Base-by-base conservation (phyloP, 1,284 basidiomycete species). In the Porodaedalea pini region DNA sequence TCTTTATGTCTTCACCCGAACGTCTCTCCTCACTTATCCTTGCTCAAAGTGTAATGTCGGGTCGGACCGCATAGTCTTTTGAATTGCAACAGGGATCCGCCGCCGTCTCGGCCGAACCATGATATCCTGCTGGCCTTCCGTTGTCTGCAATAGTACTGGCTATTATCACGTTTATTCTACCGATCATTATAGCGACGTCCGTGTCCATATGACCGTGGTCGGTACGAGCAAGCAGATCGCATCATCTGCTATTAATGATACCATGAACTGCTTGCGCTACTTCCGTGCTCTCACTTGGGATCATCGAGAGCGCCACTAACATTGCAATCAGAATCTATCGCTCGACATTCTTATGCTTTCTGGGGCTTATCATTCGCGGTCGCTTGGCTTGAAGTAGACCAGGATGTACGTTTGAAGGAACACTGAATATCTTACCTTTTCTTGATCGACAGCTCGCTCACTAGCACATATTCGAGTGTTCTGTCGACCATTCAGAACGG, bases 291-390 rank as follows among this genome's bases (percentile, higher is more conserved):
- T 75, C 88, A 2, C 75, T 96, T 58, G 94, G 87, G 0, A 76
- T 86, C 40, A 88, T 96, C 80, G 89, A 95, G 68, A 84, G 78
- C 0, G 84, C 96, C 64, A 88, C 96, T 71, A 90, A 92, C 64
- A 98, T 98, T 71, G 82, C 97, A 59, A 83, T 98, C 65, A 89
- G 94, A 72, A 83, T 88, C 54, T 99, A 98, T 70, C 86, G 93
- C 39, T 93, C 91, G 3, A 87, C 94, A 1, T 86, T 97, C 64
- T 78, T 98, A 50, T 98, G 95, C 72, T 93, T 96, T 62, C 75
- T 98, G 62, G 92, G 98, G 73, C 78, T 98, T 47, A 83, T 92
- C 11, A 86, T 99, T 2, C 82, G 86, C 21, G 93, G 93, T 13
- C 85, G 82, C 1, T 75, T 99, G 36, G 79, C 85, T 97, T 54